Evolutionary conservation across 495 filamentous ascomycete species (phyloP).

Genomic region (Jackrogersella multiformis): DNA sequence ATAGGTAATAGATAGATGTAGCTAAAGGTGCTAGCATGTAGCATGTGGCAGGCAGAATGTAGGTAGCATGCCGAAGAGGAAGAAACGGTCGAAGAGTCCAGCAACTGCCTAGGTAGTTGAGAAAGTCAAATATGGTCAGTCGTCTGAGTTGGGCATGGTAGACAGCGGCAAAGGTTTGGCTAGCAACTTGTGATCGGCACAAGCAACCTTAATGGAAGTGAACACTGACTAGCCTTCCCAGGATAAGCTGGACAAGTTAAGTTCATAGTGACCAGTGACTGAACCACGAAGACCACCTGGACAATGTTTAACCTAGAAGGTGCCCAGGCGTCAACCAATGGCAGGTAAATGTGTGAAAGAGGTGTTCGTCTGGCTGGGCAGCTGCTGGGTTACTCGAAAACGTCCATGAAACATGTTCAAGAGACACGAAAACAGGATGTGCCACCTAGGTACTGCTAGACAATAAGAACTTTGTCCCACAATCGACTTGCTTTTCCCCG

Average conservation of each 20-base stretch:
- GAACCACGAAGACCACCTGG: not conserved
- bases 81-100: conserved; percentile 7
- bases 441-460: not conserved
- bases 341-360: not conserved
- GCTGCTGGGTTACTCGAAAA: not conserved
- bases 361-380: not conserved
- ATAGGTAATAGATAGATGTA: not conserved
- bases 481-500: conserved; percentile 2
- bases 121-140: conserved; percentile 23
- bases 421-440: not conserved
- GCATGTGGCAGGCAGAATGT: too few relatives aligned
- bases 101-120: conserved; percentile 21
- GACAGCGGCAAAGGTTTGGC: conserved; percentile 1
- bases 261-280: conserved; percentile 5
- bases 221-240: conserved; percentile 16
- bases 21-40: too few relatives aligned
- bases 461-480: not conserved
- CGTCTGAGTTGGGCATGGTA: conserved; percentile 20
- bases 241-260: conserved; percentile 9
- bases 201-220: too few relatives aligned
- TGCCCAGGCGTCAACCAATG: not conserved
- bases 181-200: conserved; percentile 23
- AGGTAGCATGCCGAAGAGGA: conserved; percentile 1
- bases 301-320: not conserved
- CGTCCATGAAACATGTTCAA: conserved; percentile 1